Base-by-base conservation (phyloP, 176 grass and related monocot genomes). In the Ananas comosus region DNA sequence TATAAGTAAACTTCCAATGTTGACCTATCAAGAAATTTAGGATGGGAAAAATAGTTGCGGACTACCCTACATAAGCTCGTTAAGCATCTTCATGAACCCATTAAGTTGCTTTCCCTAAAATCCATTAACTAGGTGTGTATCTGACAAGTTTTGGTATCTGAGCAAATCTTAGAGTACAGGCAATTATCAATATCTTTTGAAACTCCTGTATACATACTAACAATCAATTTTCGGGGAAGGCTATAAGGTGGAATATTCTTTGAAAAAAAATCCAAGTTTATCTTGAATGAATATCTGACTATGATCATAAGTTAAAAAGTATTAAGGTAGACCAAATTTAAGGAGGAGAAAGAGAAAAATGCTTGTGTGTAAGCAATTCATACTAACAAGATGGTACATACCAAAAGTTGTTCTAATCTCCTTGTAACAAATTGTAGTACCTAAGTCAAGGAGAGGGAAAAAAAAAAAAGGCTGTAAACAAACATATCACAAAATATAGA, bases 331-430 rank as follows among this genome's bases (percentile, higher is more conserved):
- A 23, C 16, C 1, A 53, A 64, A 64, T 65, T 3, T 57, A 51
- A 11, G 6, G 25, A 59, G 63, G 48, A 49, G 9, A 58, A 68
- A 42, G 33, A 42, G 33, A 42, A 42, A 42, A 42, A 4, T 42
- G 6, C 16, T 63, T 69, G 42, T 48, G 63, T 66, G 49, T 10
- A 53, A 71, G 22, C 50, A 9, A 71, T 50, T 48, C 13, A n/a
- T 25, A 27, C 64, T 51, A 66, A 51, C 19, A 56, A 61, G 12
- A 58, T 50, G 51, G 65, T 79, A 79, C 76, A 7, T 96, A 96
- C 93, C 86, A 96, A 80, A 85, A 96, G 81, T 77, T 96, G 93
- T 68, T 96, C 93, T 68, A 92, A 76, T 84, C 93, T 91, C 49
- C 92, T 73, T 65, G 83, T 78, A 70, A 92, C 83, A 80, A 96